Evolutionary conservation across 2,329 filamentous ascomycete genomes (phyloP).

Genomic region (Leptographium radiaticola): DNA sequence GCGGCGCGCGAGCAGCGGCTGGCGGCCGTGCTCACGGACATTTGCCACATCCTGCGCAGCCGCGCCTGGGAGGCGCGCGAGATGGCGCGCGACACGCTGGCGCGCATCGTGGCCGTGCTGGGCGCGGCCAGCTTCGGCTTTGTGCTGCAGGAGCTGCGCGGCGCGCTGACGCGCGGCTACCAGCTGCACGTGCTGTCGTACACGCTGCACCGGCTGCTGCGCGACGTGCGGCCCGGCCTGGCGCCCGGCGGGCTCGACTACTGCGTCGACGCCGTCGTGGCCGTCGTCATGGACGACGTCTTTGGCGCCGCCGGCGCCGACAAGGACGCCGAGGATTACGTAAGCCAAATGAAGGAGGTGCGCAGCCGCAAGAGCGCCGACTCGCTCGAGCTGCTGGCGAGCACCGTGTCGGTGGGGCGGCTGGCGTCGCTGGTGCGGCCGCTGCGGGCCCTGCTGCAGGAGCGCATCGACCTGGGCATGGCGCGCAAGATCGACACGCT

Average conservation of each 20-base stretch:
- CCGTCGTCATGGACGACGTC: slow-evolving; percentile 91
- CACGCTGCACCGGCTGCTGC: slow-evolving; percentile 82
- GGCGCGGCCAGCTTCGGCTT: slow-evolving; percentile 80
- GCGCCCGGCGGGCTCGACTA: slow-evolving; percentile 78
- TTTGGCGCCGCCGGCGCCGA: slow-evolving; percentile 88
- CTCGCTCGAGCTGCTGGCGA: slow-evolving; percentile 86
- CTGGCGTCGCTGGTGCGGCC: slow-evolving; percentile 68
- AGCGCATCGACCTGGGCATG: slow-evolving; percentile 73
- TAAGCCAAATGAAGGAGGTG: slow-evolving; percentile 91
- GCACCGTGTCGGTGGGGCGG: slow-evolving; percentile 61
- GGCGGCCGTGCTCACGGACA: slow-evolving; percentile 75
- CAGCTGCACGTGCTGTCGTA: slow-evolving; percentile 92
- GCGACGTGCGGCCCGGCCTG: slow-evolving; percentile 57
- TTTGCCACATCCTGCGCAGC: slow-evolving; percentile 85
- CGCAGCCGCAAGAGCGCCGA: slow-evolving; percentile 98
- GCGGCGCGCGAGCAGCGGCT: slow-evolving; percentile 61
- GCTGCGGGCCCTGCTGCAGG: slow-evolving; percentile 61
- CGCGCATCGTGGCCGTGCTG: slow-evolving; percentile 68
- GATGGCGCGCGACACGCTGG: slow-evolving; percentile 76
- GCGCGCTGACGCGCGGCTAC: slow-evolving; percentile 72
- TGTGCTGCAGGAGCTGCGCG: slow-evolving; percentile 79
- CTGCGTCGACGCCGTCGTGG: slow-evolving; percentile 64
- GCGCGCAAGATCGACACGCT: slow-evolving; percentile 86
- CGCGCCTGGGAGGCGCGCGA: slow-evolving; percentile 81
- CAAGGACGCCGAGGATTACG: slow-evolving; percentile 93